Evolutionary conservation across 257 asterid genomes (phyloP).

Genomic region (Nemophila menziesii): DNA sequence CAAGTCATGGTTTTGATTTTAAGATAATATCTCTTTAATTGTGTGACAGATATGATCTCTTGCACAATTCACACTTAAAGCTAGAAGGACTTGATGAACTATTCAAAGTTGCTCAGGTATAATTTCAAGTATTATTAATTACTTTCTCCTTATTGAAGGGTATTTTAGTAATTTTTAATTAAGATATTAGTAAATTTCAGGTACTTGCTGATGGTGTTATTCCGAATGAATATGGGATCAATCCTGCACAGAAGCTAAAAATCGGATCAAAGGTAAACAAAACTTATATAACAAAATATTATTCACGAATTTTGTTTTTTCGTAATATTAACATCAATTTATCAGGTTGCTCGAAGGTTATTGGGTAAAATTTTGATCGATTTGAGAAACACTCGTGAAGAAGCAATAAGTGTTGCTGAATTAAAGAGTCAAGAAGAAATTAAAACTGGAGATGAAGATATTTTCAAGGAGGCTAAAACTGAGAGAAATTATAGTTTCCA

Average conservation of each 20-base stretch:
- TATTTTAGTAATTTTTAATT: not conserved
- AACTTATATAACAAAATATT: not conserved
- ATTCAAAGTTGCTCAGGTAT: constrained; percentile 90
- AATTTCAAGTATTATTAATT: constrained; percentile 1
- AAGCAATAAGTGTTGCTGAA: constrained; percentile 81
- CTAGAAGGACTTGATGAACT: constrained; percentile 76
- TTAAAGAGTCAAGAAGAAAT: constrained; percentile 48
- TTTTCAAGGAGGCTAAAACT: constrained; percentile 30
- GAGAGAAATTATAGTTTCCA: constrained; percentile 74
- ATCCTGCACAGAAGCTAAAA: constrained; percentile 73
- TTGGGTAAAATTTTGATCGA: constrained; percentile 84
- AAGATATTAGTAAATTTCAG: constrained; percentile 25
- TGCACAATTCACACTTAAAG: constrained; percentile 90
- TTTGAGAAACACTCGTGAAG: constrained; percentile 77
- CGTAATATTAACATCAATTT: not conserved
- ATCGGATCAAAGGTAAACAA: constrained; percentile 78
- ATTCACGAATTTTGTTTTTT: not conserved
- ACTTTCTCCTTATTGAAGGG: not conserved
- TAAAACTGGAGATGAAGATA: constrained; percentile 38
- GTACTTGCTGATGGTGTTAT: constrained; percentile 95
- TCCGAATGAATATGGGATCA: constrained; percentile 92
- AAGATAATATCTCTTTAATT: not conserved
- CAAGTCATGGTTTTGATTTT: not conserved
- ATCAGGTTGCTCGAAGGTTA: constrained; percentile 83
- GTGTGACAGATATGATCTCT: constrained; percentile 70